Percentiles rank a stretch among this genome's conserved stretches.
Conservation (phyloP, 495 filamentous ascomycete species). For the Tirmania nivea region DNA sequence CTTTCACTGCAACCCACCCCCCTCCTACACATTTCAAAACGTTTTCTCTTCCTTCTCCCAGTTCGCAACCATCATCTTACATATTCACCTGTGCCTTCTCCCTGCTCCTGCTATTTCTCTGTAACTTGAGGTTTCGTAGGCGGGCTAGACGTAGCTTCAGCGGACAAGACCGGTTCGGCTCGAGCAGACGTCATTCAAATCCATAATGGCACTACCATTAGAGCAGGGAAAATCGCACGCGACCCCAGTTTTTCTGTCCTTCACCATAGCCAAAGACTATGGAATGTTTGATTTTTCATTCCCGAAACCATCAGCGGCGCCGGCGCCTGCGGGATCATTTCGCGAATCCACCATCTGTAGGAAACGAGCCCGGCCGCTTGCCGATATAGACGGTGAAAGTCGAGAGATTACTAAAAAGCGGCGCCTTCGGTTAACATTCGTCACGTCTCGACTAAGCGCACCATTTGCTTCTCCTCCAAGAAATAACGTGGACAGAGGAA, state of each 20-base stretch:
- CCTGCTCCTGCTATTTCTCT: too few species aligned
- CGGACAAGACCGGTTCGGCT: too few species aligned
- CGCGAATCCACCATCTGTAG: not conserved
- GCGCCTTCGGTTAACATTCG: constrained; percentile 35
- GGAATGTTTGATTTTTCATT: not conserved
- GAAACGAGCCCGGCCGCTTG: constrained; percentile 36
- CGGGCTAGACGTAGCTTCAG: too few species aligned
- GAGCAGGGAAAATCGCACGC: too few species aligned
- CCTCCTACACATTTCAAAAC: too few species aligned
- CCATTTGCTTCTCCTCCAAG: constrained; percentile 47
- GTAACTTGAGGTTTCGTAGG: too few species aligned
- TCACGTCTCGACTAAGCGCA: constrained; percentile 45
- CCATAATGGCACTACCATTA: too few species aligned
- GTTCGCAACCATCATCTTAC: too few species aligned
- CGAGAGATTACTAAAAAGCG: constrained; percentile 40
- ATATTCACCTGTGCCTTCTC: too few species aligned
- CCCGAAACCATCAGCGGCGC: not conserved
- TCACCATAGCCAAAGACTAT: not conserved
- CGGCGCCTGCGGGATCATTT: not conserved
- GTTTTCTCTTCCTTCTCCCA: too few species aligned
- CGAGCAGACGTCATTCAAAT: too few species aligned
- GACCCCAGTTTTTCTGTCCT: not conserved
- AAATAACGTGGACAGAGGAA: constrained; percentile 41
- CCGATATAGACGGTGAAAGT: constrained; percentile 37
- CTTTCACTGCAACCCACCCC: too few species aligned